phyloP scores from a whole-genome alignment of 2,329 filamentous ascomycete genomes.

The Alternaria tenuissima region DNA sequence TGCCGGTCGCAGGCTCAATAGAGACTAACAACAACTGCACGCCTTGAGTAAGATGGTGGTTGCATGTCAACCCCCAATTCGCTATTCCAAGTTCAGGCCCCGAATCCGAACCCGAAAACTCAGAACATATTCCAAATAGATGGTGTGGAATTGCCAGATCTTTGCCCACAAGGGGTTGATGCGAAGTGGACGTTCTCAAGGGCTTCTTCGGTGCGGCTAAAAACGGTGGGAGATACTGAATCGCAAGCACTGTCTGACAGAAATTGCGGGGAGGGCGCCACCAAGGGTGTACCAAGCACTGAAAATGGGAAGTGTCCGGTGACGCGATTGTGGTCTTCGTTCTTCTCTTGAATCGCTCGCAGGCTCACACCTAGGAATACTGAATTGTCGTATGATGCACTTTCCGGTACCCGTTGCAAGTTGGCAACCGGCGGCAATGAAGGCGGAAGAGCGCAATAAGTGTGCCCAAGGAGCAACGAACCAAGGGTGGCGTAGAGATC shows the following conservation, averaged over 20 bases:
- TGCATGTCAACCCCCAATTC: background rate
- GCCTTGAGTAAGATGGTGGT: background rate
- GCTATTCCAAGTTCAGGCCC: background rate
- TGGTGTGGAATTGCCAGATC: background rate
- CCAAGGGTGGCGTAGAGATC: background rate
- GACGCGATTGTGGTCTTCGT: background rate
- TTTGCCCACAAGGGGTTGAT: background rate
- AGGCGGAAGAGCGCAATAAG: background rate
- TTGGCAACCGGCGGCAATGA: background rate
- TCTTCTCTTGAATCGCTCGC: background rate
- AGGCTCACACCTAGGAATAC: background rate
- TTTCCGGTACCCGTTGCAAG: background rate
- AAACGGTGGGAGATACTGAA: background rate
- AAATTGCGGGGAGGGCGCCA: slow-evolving; percentile 1
- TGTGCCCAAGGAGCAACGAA: background rate
- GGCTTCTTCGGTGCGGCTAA: background rate
- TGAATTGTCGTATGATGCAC: background rate
- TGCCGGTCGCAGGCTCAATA: background rate
- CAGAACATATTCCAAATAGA: background rate
- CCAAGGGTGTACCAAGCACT: background rate
- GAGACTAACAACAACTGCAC: background rate
- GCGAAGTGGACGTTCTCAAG: background rate
- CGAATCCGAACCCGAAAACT: background rate
- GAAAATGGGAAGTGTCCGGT: background rate
- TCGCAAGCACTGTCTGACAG: background rate